phyloP scores from a whole-genome alignment of 495 filamentous ascomycete species.

The Clavariopsis aquatica region DNA sequence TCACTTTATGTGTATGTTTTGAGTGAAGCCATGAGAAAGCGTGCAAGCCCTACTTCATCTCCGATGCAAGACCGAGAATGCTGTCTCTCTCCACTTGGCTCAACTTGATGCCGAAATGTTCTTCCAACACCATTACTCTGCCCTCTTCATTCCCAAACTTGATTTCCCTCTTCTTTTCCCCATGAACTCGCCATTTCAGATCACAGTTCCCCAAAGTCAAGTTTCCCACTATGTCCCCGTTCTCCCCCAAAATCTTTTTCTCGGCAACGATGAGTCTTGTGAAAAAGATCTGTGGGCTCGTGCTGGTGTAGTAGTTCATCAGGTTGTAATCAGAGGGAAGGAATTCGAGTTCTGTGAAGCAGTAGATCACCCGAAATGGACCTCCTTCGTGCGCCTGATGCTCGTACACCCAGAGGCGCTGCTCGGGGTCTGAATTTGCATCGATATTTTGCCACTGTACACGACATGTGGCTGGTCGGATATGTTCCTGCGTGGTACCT shows the following conservation, averaged over 20 bases:
- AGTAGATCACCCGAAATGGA: constrained; percentile 60
- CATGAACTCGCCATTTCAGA: constrained; percentile 62
- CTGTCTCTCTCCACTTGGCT: constrained; percentile 38
- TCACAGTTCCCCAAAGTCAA: constrained; percentile 58
- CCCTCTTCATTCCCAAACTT: constrained; percentile 42
- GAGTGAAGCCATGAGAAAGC: too few species aligned
- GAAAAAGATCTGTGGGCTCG: constrained; percentile 51
- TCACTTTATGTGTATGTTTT: background rate
- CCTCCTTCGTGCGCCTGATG: constrained; percentile 50
- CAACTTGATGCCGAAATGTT: constrained; percentile 41
- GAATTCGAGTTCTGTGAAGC: constrained; percentile 64
- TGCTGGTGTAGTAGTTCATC: constrained; percentile 62
- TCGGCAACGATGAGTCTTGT: constrained; percentile 54
- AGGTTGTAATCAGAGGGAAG: constrained; percentile 63
- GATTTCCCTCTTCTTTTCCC: constrained; percentile 43
- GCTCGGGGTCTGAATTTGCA: constrained; percentile 48
- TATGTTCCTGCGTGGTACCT: constrained; percentile 46
- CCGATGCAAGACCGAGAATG: constrained; percentile 37
- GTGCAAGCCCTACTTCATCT: constrained; percentile 22
- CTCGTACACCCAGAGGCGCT: constrained; percentile 66
- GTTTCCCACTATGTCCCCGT: constrained; percentile 55
- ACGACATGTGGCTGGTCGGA: constrained; percentile 53
- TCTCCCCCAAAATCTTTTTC: constrained; percentile 55
- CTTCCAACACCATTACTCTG: constrained; percentile 39
- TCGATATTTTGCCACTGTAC: constrained; percentile 52